A percentile compares a stretch with the other conserved stretches of the same genome.
Conservation (phyloP, 495 filamentous ascomycete species). For the Xylaria scruposa region DNA sequence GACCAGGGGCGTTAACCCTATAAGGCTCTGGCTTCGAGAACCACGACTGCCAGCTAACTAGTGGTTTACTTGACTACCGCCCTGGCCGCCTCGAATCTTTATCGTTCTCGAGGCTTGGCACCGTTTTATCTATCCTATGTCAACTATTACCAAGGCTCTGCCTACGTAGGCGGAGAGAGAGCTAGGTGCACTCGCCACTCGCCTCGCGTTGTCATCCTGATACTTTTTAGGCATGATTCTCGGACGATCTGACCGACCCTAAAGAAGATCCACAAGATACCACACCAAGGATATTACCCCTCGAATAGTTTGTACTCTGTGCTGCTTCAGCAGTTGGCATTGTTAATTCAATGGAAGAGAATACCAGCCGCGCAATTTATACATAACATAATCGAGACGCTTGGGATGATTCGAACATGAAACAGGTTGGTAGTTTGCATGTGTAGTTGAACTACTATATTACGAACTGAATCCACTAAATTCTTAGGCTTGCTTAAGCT, state of each 20-base stretch:
- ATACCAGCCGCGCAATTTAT: not conserved
- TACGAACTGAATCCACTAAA: not conserved
- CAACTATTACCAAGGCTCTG: not conserved
- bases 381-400: not conserved
- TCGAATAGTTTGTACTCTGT: not conserved
- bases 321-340: not conserved
- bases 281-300: not conserved
- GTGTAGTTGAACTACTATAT: not conserved
- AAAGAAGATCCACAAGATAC: not conserved
- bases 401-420: not conserved
- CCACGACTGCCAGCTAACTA: not conserved
- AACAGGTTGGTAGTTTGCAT: not conserved
- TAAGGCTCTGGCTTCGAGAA: not conserved
- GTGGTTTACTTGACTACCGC: not conserved
- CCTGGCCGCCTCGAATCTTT: not conserved
- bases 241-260: constrained; percentile 18
- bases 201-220: constrained; percentile 13
- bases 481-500: not conserved
- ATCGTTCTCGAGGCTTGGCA: not conserved
- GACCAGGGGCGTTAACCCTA: not conserved
- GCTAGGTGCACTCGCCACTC: not conserved
- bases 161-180: too few relatives aligned
- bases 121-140: not conserved
- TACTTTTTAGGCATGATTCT: constrained; percentile 21
- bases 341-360: not conserved